Conservation (phyloP, 2,329 filamentous ascomycete genomes). For the Eutypella sp. region DNA sequence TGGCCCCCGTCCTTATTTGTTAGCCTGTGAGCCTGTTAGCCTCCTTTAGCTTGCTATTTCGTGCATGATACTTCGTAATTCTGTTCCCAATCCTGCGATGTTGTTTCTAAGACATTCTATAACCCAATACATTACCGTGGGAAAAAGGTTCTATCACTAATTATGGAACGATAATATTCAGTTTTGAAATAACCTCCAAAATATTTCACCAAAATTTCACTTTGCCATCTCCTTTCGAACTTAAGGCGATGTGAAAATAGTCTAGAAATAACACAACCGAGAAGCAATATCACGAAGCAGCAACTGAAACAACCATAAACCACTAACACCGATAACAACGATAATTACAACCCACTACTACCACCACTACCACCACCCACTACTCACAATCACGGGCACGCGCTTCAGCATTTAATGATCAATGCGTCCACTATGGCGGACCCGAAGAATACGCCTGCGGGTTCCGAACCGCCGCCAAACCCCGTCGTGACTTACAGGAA, state of each 20-base stretch:
- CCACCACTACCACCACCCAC: background rate
- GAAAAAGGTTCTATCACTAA: background rate
- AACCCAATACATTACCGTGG: background rate
- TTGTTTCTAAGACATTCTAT: background rate
- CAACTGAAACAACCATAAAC: too few relatives aligned
- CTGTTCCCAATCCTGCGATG: background rate
- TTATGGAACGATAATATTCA: background rate
- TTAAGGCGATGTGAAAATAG: background rate
- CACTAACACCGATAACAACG: too few relatives aligned
- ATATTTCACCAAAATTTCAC: background rate
- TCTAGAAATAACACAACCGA: slow-evolving; percentile 2
- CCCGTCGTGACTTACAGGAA: slow-evolving; percentile 20
- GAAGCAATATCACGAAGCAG: too few relatives aligned
- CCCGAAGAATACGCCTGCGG: slow-evolving; percentile 17
- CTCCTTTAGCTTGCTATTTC: too few relatives aligned
- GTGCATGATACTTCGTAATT: background rate
- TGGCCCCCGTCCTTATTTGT: too few relatives aligned
- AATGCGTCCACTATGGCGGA: slow-evolving; percentile 20
- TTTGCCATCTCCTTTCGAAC: background rate
- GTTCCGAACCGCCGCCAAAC: slow-evolving; percentile 14
- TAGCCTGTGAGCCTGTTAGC: background rate
- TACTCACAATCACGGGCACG: slow-evolving; percentile 4
- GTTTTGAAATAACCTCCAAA: too few relatives aligned
- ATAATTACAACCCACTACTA: too few relatives aligned
- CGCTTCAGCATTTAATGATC: slow-evolving; percentile 11